Base-by-base conservation (phyloP, 352 stramenopile genomes). In the Globisporangium spinosum region DNA sequence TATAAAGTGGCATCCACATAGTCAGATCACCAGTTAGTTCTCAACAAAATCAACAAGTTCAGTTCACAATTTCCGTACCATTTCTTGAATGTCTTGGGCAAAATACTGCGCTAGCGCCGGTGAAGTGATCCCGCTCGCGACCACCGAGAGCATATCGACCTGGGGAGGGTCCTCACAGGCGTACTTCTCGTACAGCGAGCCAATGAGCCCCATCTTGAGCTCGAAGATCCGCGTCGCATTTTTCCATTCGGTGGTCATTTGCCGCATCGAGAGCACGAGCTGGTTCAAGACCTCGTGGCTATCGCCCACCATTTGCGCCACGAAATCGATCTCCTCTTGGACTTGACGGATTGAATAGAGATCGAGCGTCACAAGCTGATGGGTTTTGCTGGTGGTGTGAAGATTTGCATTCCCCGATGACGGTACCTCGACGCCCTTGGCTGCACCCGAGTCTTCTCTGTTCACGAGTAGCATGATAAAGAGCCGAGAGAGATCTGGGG, bases 31-130 rank as follows among this genome's bases (percentile, higher is more conserved):
- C 60, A 65, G 13, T 45, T 45, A 22, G 22, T 1, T 5, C 15
- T 5, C 12, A 64, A 8, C 1, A 35, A 25, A 9, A 17, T 55
- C 23, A 67, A 12, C 43, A 17, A 45, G 51, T 40, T 22, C 17
- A 51, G 43, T 20, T 51, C 43, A 51, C 17, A 51, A 51, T 10
- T 47, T 7, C 9, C 75, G 38, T 67, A 90, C 85, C 80, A 90
- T 88, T 70, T 91, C 85, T 56, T 91, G 83, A 56, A 93, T 93
- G 64, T 93, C 83, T 69, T 93, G 85, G 2, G 85, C 83, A 69
- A 93, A 93, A 55, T 89, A 93, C 61, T 93, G 85, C 1, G 82
- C 80, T 6, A 93, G 67, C 13, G 82, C 83, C 27, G 85, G 85
- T 7, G 82, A 71, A 23, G 79, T 82, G 56, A 91, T 87, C 0